Conservation (phyloP, 2,329 filamentous ascomycete species). For the Stagonosporopsis cucurbitacearum region DNA sequence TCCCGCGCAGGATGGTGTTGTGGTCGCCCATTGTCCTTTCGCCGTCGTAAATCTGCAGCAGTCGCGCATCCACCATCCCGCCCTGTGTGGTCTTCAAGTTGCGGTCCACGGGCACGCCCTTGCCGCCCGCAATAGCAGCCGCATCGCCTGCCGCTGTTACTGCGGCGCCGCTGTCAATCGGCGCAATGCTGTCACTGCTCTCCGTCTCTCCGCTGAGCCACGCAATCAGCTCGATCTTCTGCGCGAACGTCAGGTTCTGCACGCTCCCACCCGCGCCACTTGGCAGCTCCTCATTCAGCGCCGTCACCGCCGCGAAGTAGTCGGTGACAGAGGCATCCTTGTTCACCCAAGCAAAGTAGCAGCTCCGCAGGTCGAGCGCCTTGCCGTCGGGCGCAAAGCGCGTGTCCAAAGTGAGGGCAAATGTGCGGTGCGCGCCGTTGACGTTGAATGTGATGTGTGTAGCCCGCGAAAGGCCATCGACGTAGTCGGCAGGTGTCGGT, state of each 20-base stretch:
- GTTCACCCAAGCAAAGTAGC: slow-evolving; percentile 96
- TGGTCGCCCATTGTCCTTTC: slow-evolving; percentile 92
- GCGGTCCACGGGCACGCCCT: slow-evolving; percentile 50
- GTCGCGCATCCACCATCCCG: slow-evolving; percentile 71
- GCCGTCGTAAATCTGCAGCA: slow-evolving; percentile 88
- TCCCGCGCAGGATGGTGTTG: slow-evolving; percentile 84
- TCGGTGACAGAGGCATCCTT: slow-evolving; percentile 88
- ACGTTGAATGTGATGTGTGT: slow-evolving; percentile 69
- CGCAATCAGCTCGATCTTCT: slow-evolving; percentile 87
- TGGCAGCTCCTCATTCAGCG: slow-evolving; percentile 78
- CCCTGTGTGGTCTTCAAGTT: slow-evolving; percentile 45
- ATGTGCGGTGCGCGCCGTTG: slow-evolving; percentile 65
- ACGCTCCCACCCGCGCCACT: slow-evolving; percentile 70
- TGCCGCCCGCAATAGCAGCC: slow-evolving; percentile 59
- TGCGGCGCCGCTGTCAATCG: slow-evolving; percentile 69
- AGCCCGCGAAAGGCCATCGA: slow-evolving; percentile 65
- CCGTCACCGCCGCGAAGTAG: slow-evolving; percentile 84
- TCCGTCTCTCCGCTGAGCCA: slow-evolving; percentile 87
- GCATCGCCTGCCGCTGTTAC: slow-evolving; percentile 57
- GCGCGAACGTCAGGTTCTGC: slow-evolving; percentile 88
- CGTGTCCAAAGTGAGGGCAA: slow-evolving; percentile 76
- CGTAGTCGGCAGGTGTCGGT: slow-evolving; percentile 65
- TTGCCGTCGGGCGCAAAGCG: slow-evolving; percentile 77
- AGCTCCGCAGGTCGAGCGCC: slow-evolving; percentile 85
- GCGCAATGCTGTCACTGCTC: slow-evolving; percentile 89